These are phyloP conservation scores for Leishmania tropica DNA, from an alignment of 208 protist species.

Conservation along the genomic window DNA sequence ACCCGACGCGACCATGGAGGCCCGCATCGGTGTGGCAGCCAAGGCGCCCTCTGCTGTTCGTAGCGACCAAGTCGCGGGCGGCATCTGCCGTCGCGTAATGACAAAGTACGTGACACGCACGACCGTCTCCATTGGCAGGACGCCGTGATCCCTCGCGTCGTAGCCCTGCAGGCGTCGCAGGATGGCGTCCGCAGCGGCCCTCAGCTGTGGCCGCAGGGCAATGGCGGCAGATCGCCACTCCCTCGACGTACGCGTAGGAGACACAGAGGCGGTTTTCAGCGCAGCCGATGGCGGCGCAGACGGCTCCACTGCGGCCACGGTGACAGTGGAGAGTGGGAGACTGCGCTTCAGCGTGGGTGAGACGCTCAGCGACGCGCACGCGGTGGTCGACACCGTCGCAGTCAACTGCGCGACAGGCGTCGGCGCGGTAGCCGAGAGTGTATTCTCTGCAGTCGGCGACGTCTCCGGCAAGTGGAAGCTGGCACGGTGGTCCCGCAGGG, in stretches of 20 bases:
- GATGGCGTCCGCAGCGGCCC: conserved; percentile 41
- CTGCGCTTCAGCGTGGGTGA: conserved; percentile 12
- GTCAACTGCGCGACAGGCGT: not conserved
- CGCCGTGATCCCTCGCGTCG: conserved; percentile 49
- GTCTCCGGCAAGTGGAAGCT: conserved; percentile 19
- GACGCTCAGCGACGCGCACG: not conserved
- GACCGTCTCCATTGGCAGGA: conserved; percentile 70
- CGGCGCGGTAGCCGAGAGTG: not conserved
- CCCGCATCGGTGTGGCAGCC: conserved; percentile 29
- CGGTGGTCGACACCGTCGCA: not conserved
- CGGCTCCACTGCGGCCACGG: not conserved
- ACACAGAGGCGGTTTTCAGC: not conserved
- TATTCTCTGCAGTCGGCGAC: not conserved
- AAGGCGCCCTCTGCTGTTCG: conserved; percentile 24
- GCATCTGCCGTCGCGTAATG: conserved; percentile 32
- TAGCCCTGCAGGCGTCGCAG: conserved; percentile 64
- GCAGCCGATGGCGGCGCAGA: conserved; percentile 1
- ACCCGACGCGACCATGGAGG: conserved; percentile 14
- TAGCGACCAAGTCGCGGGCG: conserved; percentile 23
- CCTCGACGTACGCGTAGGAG: conserved; percentile 7
- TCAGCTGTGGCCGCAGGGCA: conserved; percentile 31
- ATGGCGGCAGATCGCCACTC: conserved; percentile 6
- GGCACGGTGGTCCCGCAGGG: conserved; percentile 26
- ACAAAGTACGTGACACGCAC: conserved; percentile 55
- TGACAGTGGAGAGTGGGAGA: conserved; percentile 3